Evolutionary conservation across 2,329 filamentous ascomycete genomes (phyloP).

Genomic region (Hansfordia pulvinata): DNA sequence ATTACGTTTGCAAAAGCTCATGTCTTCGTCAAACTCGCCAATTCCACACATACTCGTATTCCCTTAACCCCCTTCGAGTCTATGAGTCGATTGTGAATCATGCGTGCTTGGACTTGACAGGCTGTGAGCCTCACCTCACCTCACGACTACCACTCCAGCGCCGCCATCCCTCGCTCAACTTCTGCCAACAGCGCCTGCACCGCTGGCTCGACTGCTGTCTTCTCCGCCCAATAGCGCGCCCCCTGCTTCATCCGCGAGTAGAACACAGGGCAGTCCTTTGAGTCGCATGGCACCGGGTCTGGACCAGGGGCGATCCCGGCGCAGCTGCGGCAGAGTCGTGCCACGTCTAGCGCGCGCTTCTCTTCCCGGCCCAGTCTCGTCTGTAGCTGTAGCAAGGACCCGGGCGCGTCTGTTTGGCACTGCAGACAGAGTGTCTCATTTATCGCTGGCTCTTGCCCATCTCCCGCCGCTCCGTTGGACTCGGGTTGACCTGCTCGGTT

Average conservation of each 20-base stretch:
- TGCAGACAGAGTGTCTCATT: conserved; percentile 47
- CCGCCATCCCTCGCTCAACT: conserved; percentile 11
- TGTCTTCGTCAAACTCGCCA: too few species aligned
- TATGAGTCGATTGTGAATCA: too few species aligned
- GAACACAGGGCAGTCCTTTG: conserved; percentile 84
- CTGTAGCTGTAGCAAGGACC: conserved; percentile 52
- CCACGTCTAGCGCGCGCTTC: conserved; percentile 46
- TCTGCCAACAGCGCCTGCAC: conserved; percentile 18
- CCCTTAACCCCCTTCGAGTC: too few species aligned
- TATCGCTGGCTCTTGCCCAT: too few species aligned
- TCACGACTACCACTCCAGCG: conserved; percentile 18
- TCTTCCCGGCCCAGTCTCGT: conserved; percentile 49
- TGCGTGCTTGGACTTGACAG: too few species aligned
- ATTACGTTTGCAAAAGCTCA: too few species aligned
- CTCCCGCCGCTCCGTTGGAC: conserved; percentile 15
- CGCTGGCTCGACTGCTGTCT: conserved; percentile 19
- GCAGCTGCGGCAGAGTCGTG: conserved; percentile 68
- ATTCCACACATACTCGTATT: too few species aligned
- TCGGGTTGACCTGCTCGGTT: too few species aligned
- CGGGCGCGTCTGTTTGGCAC: conserved; percentile 40
- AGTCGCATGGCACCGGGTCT: conserved; percentile 82
- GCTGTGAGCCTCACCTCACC: conserved; percentile 7
- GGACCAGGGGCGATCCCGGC: conserved; percentile 53
- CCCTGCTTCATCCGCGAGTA: conserved; percentile 60
- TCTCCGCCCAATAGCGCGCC: conserved; percentile 28